Base-by-base conservation (phyloP, 2,329 filamentous ascomycete genomes). In the Aureobasidium mangrovei region DNA sequence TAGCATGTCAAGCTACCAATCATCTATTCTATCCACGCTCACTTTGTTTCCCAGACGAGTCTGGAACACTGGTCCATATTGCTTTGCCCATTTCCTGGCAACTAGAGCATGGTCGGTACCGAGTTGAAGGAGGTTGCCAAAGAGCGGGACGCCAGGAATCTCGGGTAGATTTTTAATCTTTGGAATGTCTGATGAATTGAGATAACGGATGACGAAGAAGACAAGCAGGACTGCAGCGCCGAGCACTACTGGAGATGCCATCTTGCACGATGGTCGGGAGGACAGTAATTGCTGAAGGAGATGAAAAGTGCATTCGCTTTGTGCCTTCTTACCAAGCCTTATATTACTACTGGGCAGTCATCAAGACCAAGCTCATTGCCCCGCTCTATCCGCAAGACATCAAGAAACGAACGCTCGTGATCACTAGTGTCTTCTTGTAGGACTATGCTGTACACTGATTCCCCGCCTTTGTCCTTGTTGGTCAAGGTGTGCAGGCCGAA, bases 31-130 rank as follows among this genome's bases (percentile, higher is more conserved):
- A 4, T 35, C 40, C 27, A 24, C 51, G 28, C 67, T 58, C 64
- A 84, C 82, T 62, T 73, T 80, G 58, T 86, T 89, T 1, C 86
- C 86, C 61, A 91, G 64, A 10, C 73, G 70, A 24, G 74, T 73
- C 57, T 77, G 74, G 53, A 75, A 76, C 9, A 77, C 74, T 4
- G 74, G 72, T 2, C 74, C 74, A 52, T 75, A 74, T 57, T 74
- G 75, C 64, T 75, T 70, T 40, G 66, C 69, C 70, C 72, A 73
- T 60, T 69, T 63, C 57, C 70, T 68, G 2, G 74, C 73, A 27
- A 75, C 72, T 47, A 69, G 68, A 33, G 74, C 72, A 61, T 77
- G 74, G 38, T 72, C 67, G 5, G 67, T 66, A n/a, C 74, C 73
- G 2, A 77, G 65, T 56, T 76, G 70, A 10, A 70, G 61, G 24